Percentiles rank a stretch among this genome's conserved stretches.
Evolutionary conservation across 202 grass and related monocot genomes (phyloP).

Genomic region (Panicum virgatum): DNA sequence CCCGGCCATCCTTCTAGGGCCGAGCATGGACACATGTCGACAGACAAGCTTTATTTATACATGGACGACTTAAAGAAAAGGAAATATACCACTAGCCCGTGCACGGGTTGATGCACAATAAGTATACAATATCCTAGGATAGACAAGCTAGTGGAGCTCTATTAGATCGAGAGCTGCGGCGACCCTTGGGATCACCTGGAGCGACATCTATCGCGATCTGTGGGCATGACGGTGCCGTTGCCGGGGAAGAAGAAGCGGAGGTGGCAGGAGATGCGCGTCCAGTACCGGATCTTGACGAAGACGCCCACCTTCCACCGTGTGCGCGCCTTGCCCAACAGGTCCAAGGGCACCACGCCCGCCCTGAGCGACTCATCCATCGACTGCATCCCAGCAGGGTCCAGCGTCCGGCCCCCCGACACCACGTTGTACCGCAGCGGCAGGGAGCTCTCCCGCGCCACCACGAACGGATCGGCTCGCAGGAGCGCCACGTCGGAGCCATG

Average conservation of each 20-base stretch:
- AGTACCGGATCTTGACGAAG: constrained; percentile 45
- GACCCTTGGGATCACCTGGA: constrained; percentile 23
- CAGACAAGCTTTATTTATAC: too few relatives aligned
- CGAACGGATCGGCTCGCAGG: constrained; percentile 34
- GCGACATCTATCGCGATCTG: constrained; percentile 20
- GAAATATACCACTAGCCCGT: too few relatives aligned
- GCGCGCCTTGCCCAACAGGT: constrained; percentile 48
- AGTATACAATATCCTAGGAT: too few relatives aligned
- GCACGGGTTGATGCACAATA: too few relatives aligned
- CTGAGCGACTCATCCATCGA: constrained; percentile 40
- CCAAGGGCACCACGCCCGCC: constrained; percentile 41
- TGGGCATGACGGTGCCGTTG: constrained; percentile 39
- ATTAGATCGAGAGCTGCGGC: too few relatives aligned
- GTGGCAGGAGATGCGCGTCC: too few relatives aligned
- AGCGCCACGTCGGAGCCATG: constrained; percentile 41
- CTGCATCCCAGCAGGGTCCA: constrained; percentile 34
- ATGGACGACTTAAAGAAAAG: too few relatives aligned
- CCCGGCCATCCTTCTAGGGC: too few relatives aligned
- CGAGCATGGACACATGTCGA: too few relatives aligned
- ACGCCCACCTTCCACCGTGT: constrained; percentile 62
- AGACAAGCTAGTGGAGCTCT: too few relatives aligned
- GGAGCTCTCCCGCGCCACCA: constrained; percentile 48
- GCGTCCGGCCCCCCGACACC: constrained; percentile 11
- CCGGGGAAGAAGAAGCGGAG: constrained; percentile 40
- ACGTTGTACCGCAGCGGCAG: constrained; percentile 38